phyloP scores from a whole-genome alignment of 23 red algal species.

The Agarophyton chilense region DNA sequence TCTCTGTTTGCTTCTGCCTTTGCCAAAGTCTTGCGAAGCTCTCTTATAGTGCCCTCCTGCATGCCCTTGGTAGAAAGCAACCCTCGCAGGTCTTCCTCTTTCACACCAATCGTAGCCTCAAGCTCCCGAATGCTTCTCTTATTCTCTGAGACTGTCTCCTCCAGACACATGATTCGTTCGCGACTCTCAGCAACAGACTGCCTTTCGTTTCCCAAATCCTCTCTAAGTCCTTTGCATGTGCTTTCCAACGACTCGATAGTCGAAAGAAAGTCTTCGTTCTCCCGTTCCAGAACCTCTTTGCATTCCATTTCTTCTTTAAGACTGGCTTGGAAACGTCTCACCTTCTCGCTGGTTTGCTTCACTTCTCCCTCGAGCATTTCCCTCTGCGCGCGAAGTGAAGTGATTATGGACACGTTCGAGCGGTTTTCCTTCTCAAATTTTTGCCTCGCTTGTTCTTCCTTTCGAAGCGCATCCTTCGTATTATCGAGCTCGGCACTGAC shows the following conservation, averaged over 20 bases:
- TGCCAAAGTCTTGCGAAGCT: not conserved
- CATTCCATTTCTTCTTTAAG: slow-evolving; percentile 26
- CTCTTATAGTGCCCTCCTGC: not conserved
- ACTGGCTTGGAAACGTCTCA: not conserved
- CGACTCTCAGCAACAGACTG: not conserved
- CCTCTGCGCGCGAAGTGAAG: not conserved
- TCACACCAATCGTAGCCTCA: slow-evolving; percentile 2
- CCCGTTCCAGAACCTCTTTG: slow-evolving; percentile 31
- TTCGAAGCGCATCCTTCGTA: not conserved
- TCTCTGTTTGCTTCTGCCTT: slow-evolving; percentile 4
- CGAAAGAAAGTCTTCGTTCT: slow-evolving; percentile 40
- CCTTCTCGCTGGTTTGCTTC: not conserved
- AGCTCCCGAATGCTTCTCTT: not conserved
- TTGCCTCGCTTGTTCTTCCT: not conserved
- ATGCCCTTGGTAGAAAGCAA: not conserved
- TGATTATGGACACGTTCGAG: not conserved
- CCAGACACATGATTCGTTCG: not conserved
- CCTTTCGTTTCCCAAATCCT: not conserved
- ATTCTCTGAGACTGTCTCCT: slow-evolving; percentile 21
- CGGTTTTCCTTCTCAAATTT: slow-evolving; percentile 5
- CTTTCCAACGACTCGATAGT: slow-evolving; percentile 49
- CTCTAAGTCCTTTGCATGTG: not conserved
- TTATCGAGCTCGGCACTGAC: not conserved
- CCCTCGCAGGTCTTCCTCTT: slow-evolving; percentile 1
- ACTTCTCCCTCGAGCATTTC: slow-evolving; percentile 6